Percentiles rank a stretch among this genome's conserved stretches.
Conservation (phyloP, 495 filamentous ascomycete species). For the Xylaria venustula region DNA sequence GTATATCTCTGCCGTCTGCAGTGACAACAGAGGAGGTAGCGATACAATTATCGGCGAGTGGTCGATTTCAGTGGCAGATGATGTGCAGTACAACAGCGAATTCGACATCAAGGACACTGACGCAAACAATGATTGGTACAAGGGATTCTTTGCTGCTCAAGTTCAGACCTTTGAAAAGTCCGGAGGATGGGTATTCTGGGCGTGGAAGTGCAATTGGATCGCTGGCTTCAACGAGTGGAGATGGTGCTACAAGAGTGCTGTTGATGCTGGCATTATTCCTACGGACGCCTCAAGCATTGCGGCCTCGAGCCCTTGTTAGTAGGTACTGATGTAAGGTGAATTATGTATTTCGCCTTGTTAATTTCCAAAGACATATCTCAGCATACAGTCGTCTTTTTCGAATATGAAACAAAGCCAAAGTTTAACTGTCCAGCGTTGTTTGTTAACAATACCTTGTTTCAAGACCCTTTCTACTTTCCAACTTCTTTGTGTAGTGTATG, state of each 20-base stretch:
- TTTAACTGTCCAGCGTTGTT: neutral
- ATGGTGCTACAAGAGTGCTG: slow-evolving; percentile 57
- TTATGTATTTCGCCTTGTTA: too few species aligned
- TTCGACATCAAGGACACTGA: slow-evolving; percentile 39
- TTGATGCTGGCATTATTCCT: slow-evolving; percentile 51
- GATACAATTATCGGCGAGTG: slow-evolving; percentile 58
- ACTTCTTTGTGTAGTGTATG: neutral
- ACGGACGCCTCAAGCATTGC: slow-evolving; percentile 26
- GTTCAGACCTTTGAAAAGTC: slow-evolving; percentile 56
- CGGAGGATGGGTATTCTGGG: slow-evolving; percentile 63
- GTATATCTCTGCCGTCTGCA: slow-evolving; percentile 52
- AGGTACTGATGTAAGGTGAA: neutral
- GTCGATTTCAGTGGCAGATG: slow-evolving; percentile 48
- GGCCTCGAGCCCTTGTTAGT: slow-evolving; percentile 21
- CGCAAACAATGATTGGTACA: slow-evolving; percentile 52
- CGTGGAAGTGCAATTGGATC: slow-evolving; percentile 53
- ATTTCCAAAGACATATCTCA: too few species aligned
- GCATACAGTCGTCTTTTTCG: neutral
- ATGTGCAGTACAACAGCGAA: slow-evolving; percentile 42
- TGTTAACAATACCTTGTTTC: neutral
- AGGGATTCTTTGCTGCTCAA: slow-evolving; percentile 60
- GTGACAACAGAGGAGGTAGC: slow-evolving; percentile 45
- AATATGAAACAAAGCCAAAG: neutral
- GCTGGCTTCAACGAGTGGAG: slow-evolving; percentile 54
- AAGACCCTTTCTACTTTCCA: neutral